Conservation (phyloP, 148 eudicot species). For the Vaccinium macrocarpon region DNA sequence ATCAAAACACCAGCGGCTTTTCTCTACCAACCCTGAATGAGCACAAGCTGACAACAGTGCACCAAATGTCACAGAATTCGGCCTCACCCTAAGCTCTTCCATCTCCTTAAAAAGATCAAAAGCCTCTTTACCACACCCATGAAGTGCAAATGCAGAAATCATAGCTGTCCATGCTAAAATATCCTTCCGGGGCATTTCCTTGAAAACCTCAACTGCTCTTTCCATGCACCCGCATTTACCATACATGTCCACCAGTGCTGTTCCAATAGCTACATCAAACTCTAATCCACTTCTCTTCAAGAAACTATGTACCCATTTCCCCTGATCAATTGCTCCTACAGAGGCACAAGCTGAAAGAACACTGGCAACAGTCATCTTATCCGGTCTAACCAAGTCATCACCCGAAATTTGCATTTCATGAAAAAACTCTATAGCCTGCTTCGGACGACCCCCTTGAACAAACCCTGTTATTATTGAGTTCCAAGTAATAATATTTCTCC, state of each 20-base stretch:
- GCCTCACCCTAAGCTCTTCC: constrained; percentile 51
- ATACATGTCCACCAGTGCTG: constrained; percentile 80
- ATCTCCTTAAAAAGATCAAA: constrained; percentile 51
- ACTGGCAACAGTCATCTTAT: constrained; percentile 65
- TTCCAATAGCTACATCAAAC: constrained; percentile 64
- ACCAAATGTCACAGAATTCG: constrained; percentile 68
- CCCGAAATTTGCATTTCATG: constrained; percentile 47
- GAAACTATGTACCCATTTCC: constrained; percentile 59
- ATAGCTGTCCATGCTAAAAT: constrained; percentile 84
- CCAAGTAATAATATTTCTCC: constrained; percentile 64
- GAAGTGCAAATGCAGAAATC: constrained; percentile 64
- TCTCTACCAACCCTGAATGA: constrained; percentile 66
- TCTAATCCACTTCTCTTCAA: constrained; percentile 54
- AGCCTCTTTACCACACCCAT: constrained; percentile 64
- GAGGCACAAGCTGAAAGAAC: constrained; percentile 76
- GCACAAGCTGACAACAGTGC: constrained; percentile 78
- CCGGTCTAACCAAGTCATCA: constrained; percentile 44
- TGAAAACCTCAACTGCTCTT: constrained; percentile 54
- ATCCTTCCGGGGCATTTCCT: constrained; percentile 52
- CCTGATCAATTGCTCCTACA: constrained; percentile 65
- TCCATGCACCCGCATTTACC: constrained; percentile 73
- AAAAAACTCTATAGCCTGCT: constrained; percentile 60
- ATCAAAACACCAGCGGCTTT: constrained; percentile 57
- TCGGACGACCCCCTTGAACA: constrained; percentile 57
- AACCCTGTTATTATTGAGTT: constrained; percentile 75